Evolutionary conservation across 2,329 filamentous ascomycete species (phyloP).

Genomic region (Diaporthe destruens): DNA sequence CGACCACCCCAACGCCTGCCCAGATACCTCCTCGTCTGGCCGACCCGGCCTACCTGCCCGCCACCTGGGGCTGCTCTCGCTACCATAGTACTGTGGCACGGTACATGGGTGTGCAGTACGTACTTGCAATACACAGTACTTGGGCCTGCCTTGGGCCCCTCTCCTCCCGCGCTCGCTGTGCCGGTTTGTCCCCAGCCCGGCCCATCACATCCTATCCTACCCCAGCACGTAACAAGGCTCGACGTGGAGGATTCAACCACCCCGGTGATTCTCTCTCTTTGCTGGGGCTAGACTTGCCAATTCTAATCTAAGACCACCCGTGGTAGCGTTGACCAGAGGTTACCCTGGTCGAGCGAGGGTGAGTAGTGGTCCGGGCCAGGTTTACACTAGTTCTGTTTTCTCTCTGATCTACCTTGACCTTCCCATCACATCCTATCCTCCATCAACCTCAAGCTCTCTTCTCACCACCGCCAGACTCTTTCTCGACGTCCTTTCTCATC

Average conservation of each 20-base stretch:
- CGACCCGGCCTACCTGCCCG: slow-evolving; percentile 30
- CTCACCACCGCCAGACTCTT: slow-evolving; percentile 33
- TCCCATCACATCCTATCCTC: slow-evolving; percentile 36
- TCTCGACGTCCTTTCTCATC: slow-evolving; percentile 25
- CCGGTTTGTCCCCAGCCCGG: slow-evolving; percentile 31
- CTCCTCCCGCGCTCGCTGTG: slow-evolving; percentile 27
- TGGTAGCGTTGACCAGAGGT: slow-evolving; percentile 35
- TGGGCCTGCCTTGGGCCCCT: slow-evolving; percentile 28
- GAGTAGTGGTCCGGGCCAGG: slow-evolving; percentile 31
- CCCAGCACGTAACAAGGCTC: slow-evolving; percentile 35
- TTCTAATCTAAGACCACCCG: slow-evolving; percentile 37
- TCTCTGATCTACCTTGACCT: slow-evolving; percentile 42
- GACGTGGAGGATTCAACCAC: slow-evolving; percentile 31
- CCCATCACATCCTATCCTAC: slow-evolving; percentile 31
- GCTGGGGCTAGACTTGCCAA: slow-evolving; percentile 35
- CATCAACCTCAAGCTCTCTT: slow-evolving; percentile 38
- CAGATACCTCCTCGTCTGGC: slow-evolving; percentile 28
- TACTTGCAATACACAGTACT: slow-evolving; percentile 10
- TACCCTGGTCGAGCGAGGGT: slow-evolving; percentile 35
- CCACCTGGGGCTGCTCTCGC: slow-evolving; percentile 33
- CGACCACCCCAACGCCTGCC: slow-evolving; percentile 14
- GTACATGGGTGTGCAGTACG: slow-evolving; percentile 28
- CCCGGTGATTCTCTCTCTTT: slow-evolving; percentile 31
- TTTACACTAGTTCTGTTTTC: slow-evolving; percentile 39
- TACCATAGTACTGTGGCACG: slow-evolving; percentile 29